Evolutionary conservation across 176 grass and related monocot species (phyloP), one percentile per base, ranked within the genome.

Genomic region (Juncus effusus): DNA sequence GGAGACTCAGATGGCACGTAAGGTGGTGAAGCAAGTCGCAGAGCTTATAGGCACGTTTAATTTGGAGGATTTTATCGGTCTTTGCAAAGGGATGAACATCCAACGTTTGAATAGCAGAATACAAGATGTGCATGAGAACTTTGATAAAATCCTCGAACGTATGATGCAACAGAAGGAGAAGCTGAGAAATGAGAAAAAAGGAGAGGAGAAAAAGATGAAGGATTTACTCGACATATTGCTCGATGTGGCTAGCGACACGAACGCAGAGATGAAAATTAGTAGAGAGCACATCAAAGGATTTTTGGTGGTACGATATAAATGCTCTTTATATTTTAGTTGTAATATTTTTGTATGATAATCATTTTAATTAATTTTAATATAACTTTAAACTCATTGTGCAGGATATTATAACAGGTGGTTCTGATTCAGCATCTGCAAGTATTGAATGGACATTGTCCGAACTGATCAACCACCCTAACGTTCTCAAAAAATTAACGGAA

Each of bases 321-420:
- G 9, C 44, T 47, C 44, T 47, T 47, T 47, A 9, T 9, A 47
- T 47, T 47, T 28, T 28, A 28, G 19, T 28, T 47, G 44, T 47
- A 6, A 47, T 9, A 47, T 47, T 47, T 47, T 47, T 5, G 44
- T 47, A 0, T 47, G 19, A 28, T 28, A 28, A 28, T 28, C 19
- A 28, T 28, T 28, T 28, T 28, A 28, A 28, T 28, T 28, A 28
- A 28, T 28, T 28, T 28, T 28, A 47, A 47, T 47, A 47, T 47
- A 47, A 5, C 6, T 6, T 47, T 47, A 6, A 47, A 6, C 9
- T 47, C 6, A 6, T 47, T 47, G 44, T 47, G 4, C 42, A 85
- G 89, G 89, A 93, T 65, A 88, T 88, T 59, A 82, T 93, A 54
- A 80, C 81, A 4, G 89, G 84, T 1, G 84, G 89, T 11, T 81